Base-by-base conservation (phyloP, 73 alveolate species). In the Paramecium biaurelia region DNA sequence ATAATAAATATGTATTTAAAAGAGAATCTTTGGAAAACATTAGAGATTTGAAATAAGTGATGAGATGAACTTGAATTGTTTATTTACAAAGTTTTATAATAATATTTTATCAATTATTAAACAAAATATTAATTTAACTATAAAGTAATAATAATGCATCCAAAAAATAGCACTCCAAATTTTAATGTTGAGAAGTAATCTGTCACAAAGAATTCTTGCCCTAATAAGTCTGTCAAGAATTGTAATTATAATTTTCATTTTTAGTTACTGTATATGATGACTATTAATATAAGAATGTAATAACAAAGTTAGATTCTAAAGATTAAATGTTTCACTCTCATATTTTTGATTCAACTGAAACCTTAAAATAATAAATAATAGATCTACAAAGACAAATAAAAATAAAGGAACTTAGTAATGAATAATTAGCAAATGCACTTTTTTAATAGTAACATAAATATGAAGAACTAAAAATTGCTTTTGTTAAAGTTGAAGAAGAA, bases 261-360 rank as follows among this genome's bases (percentile, higher is more conserved):
- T 30, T 63, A 63, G 84, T 63, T 28, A 30, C 30, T 63, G 84
- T 63, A 26, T 63, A 63, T 63, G 84, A 63, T 63, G 84, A 63
- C 45, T 63, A 23, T 63, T 63, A 63, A 63, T 63, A 63, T 32
- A 63, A 63, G 26, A 63, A 63, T 26, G 45, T 24, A 32, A 63
- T 14, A 5, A 21, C 45, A 63, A 63, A 63, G 45, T 30, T 11
- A 14, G 49, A 63, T 30, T 63, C 20, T 26, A 32, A 26, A 63
- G 84, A 63, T 14, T 14, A 11, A 2, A 26, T 63, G 26, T 63
- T 63, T 32, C 84, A 63, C 5, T 63, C 84, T 30, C 47, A 63
- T 7, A 63, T 63, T 2, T 30, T 63, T 7, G 84, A 63, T 63
- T 14, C 4, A 30, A 6, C 41, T 2, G 84, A 63, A 63, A 26